Evolutionary conservation across 2,329 filamentous ascomycete species (phyloP).

Genomic region (Alternaria solani): DNA sequence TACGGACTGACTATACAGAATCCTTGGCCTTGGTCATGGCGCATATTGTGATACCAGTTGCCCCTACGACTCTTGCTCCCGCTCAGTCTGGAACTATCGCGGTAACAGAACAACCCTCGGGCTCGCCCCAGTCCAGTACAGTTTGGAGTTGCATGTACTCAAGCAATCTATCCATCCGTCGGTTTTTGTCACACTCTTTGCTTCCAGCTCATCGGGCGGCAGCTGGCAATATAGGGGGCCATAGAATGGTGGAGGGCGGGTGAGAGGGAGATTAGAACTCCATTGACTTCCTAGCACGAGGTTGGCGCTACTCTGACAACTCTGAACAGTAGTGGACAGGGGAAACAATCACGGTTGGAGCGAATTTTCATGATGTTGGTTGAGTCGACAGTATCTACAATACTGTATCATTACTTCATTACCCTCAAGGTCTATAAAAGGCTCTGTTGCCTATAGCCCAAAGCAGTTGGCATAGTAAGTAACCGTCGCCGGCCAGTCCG

Average conservation of each 20-base stretch:
- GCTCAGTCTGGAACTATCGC: neutral
- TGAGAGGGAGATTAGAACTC: neutral
- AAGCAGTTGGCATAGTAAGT: constrained; percentile 79
- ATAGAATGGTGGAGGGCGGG: neutral
- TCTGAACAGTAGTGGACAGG: neutral
- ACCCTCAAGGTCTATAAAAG: neutral
- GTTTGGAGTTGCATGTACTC: neutral
- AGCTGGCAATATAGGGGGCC: neutral
- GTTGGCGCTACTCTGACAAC: neutral
- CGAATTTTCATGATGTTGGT: neutral
- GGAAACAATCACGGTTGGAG: neutral
- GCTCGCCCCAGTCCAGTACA: too few relatives aligned
- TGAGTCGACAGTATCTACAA: neutral
- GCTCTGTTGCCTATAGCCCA: constrained; percentile 40
- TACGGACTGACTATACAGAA: neutral
- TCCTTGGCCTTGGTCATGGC: neutral
- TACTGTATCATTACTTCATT: neutral
- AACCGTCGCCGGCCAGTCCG: constrained; percentile 73
- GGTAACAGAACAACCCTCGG: neutral
- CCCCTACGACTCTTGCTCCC: neutral
- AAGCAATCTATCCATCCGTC: neutral
- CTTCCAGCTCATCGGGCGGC: neutral
- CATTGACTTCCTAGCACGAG: neutral
- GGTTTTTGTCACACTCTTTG: neutral
- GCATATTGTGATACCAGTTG: neutral